Evolutionary conservation across 139 green algal genomes (phyloP).

Genomic region (Tetratostichococcus sp.): DNA sequence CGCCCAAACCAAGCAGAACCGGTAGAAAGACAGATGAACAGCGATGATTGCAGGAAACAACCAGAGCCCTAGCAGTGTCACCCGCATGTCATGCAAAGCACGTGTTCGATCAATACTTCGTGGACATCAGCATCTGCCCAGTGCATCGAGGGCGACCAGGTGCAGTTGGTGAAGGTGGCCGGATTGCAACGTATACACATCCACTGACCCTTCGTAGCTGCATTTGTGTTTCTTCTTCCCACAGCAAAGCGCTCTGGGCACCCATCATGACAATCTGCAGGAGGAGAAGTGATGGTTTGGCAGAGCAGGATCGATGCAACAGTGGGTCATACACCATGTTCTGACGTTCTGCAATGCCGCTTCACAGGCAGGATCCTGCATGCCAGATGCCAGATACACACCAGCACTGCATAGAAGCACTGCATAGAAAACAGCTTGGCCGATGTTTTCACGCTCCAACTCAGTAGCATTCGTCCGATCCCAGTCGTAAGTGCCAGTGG

Average conservation of each 20-base stretch:
- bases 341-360: not conserved
- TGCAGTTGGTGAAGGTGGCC: no score
- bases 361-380: no score
- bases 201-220: conserved; percentile 68
- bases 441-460: not conserved
- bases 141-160: no score
- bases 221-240: conserved; percentile 65
- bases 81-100: conserved; percentile 26
- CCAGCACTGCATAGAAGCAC: not conserved
- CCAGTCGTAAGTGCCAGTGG: not conserved
- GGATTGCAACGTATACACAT: no score
- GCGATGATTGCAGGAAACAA: conserved; percentile 71
- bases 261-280: conserved; percentile 36
- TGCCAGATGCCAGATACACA: conserved; percentile 1
- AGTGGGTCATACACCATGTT: conserved; percentile 10
- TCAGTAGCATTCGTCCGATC: no score
- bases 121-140: no score
- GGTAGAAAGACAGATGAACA: conserved; percentile 66
- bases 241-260: conserved; percentile 63
- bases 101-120: no score
- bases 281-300: not conserved
- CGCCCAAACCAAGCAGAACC: conserved; percentile 55
- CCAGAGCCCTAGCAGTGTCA: conserved; percentile 81
- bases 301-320: not conserved
- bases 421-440: not conserved